A percentile compares a stretch with the other conserved stretches of the same genome.
Conservation (phyloP, 108 stramenopile genomes). For the Discostella stelligeroides region DNA sequence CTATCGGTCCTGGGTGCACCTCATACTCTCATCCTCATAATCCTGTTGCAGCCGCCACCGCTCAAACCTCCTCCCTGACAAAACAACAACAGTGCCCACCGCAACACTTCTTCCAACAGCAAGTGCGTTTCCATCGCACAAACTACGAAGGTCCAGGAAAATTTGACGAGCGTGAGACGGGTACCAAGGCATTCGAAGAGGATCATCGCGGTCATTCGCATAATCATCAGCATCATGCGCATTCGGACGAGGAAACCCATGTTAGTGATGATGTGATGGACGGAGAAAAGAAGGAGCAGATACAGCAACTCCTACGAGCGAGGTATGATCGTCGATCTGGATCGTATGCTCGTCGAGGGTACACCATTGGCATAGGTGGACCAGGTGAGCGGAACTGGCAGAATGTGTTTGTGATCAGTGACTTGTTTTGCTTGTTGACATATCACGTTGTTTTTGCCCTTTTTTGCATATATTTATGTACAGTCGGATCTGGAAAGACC, state of each 20-base stretch:
- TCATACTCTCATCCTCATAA: too few relatives aligned
- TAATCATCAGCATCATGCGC: conserved; percentile 39
- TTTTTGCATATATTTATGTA: background rate
- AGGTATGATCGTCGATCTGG: conserved; percentile 49
- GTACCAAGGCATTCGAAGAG: conserved; percentile 6
- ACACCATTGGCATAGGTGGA: conserved; percentile 94
- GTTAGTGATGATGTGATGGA: background rate
- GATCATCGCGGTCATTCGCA: conserved; percentile 35
- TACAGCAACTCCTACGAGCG: conserved; percentile 36
- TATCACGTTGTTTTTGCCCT: background rate
- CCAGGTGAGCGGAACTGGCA: conserved; percentile 43
- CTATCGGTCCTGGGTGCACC: too few relatives aligned
- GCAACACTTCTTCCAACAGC: conserved; percentile 13
- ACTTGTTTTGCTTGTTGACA: background rate
- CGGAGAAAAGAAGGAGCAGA: conserved; percentile 7
- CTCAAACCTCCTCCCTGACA: too few relatives aligned
- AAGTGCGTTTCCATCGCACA: conserved; percentile 38
- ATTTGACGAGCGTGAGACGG: conserved; percentile 49
- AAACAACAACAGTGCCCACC: background rate
- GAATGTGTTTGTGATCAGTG: background rate
- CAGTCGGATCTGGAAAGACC: conserved; percentile 88
- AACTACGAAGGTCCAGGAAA: conserved; percentile 49
- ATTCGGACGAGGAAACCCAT: conserved; percentile 27
- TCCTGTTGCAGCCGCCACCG: too few relatives aligned
- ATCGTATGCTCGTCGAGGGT: conserved; percentile 65